These are phyloP conservation scores for Malus hybrid DNA, from an alignment of 331 rosid genomes.

Conservation along the genomic window DNA sequence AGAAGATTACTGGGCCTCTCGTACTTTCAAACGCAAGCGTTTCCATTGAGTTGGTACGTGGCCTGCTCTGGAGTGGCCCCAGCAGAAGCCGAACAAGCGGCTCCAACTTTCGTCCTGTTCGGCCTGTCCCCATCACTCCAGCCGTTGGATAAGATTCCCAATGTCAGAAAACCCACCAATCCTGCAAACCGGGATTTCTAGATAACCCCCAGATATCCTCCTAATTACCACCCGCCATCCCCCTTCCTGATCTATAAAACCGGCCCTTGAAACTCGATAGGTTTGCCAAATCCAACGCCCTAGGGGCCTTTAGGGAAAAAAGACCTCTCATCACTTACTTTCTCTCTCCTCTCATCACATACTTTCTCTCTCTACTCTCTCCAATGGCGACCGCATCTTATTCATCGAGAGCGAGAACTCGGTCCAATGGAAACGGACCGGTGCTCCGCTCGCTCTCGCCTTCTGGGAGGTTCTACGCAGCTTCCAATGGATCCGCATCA, in stretches of 20 bases:
- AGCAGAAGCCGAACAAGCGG: conserved; percentile 18
- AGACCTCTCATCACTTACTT: neutral
- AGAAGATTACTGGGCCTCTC: conserved; percentile 22
- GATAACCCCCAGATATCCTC: neutral
- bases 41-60: conserved; percentile 33
- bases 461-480: conserved; percentile 56
- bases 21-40: conserved; percentile 19
- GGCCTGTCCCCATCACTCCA: conserved; percentile 21
- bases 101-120: conserved; percentile 22
- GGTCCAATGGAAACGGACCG: conserved; percentile 50
- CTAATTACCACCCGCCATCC: conserved; percentile 22
- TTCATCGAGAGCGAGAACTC: conserved; percentile 29
- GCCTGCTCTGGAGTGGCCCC: conserved; percentile 17
- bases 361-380: neutral
- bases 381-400: conserved; percentile 49
- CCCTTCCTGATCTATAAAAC: conserved; percentile 35
- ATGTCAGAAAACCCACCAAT: neutral
- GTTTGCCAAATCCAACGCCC: conserved; percentile 92
- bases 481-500: conserved; percentile 40
- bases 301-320: conserved; percentile 35
- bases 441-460: conserved; percentile 68
- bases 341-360: neutral
- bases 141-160: conserved; percentile 64
- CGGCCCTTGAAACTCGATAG: conserved; percentile 62
- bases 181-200: neutral